Evolutionary conservation across 208 protist species (phyloP), one percentile per base, ranked within the genome.

Genomic region (Strigomonas galati): DNA sequence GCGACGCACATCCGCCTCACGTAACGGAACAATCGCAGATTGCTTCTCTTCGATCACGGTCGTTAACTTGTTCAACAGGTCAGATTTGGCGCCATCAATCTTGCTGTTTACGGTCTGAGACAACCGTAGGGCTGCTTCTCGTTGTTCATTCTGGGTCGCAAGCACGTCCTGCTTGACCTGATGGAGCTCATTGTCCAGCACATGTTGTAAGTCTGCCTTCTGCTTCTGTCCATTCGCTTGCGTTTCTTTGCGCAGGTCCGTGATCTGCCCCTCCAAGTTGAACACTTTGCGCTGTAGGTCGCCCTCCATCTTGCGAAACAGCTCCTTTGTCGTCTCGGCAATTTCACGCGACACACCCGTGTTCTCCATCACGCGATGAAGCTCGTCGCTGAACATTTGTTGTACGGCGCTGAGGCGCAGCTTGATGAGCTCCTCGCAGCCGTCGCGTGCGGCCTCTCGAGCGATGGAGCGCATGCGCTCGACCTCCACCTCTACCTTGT

Each of bases 401-500:
- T 92, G 74, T 56, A 84, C 28, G 6, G 77, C 77, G 19, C 71
- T 59, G 59, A 92, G 55, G 3, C 81, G 82, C 46, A 86, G 57
- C 44, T 78, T 74, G 48, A 95, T 62, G 37, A 91, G 58, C 14
- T 85, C 84, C 59, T 91, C 85, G 4, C 75, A 73, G 51, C 72
- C 74, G n/a, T 79, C 79, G 23, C 84, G 72, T 10, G 89, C 85
- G 26, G 80, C 78, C 48, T 95, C 85, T 9, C 89, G 79, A 0
- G 89, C 89, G 9, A 90, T 52, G 31, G 77, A 70, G 51, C 89
- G 89, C 64, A 92, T 74, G 14, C 76, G 75, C 67, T 91, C 82
- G 55, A 92, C 71, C 58, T 89, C 89, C 7, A 78, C 54, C 28
- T 62, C 75, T 1, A 95, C 71, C 65, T 82, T 76, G 17, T 69